phyloP scores from a whole-genome alignment of 2,329 filamentous ascomycete genomes.

The Xylariaceae sp. region DNA sequence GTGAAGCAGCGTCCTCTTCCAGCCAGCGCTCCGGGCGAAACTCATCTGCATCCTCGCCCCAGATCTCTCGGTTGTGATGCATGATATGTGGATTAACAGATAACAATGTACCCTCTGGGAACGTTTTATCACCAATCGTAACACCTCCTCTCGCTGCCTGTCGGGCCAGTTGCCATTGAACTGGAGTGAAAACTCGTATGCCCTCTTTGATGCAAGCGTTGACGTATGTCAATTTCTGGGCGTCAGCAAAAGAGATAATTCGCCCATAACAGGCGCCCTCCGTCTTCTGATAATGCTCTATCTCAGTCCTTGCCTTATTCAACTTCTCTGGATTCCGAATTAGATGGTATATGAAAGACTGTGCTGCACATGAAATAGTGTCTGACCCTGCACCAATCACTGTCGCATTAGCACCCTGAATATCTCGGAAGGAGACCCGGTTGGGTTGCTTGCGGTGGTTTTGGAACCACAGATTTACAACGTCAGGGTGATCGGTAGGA shows the following conservation, averaged over 20 bases:
- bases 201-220: conserved; percentile 37
- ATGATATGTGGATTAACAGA: conserved; percentile 19
- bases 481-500: conserved; percentile 24
- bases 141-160: conserved; percentile 28
- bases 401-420: conserved; percentile 24
- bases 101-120: conserved; percentile 30
- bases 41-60: conserved; percentile 17
- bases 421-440: conserved; percentile 33
- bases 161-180: conserved; percentile 13
- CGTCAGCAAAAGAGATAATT: conserved; percentile 23
- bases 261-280: conserved; percentile 13
- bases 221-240: conserved; percentile 35
- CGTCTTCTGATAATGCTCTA: conserved; percentile 13
- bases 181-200: conserved; percentile 31
- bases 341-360: conserved; percentile 22
- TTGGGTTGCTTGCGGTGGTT: conserved; percentile 23
- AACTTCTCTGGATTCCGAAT: conserved; percentile 16
- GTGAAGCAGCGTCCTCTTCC: conserved; percentile 4
- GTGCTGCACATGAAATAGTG: conserved; percentile 16
- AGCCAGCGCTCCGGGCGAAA: conserved; percentile 19
- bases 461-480: conserved; percentile 28
- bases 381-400: conserved; percentile 21
- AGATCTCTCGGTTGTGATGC: conserved; percentile 13
- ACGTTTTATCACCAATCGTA: conserved; percentile 25
- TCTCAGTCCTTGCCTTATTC: conserved; percentile 22